Evolutionary conservation across 2,329 filamentous ascomycete species (phyloP), one percentile per base, ranked within the genome.

Genomic region (Metarhizium rileyi): DNA sequence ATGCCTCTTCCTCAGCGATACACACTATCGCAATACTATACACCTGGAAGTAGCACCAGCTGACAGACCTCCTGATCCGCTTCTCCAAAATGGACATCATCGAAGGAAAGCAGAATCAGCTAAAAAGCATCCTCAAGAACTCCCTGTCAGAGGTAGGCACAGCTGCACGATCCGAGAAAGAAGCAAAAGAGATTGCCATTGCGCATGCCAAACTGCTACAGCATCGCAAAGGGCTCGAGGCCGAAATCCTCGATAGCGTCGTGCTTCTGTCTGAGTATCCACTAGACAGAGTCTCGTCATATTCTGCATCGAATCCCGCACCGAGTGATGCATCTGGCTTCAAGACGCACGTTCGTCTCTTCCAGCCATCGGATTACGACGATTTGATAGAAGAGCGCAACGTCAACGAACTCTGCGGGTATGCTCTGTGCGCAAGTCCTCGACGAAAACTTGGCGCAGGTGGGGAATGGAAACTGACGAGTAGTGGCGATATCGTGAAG

Each of bases 281-380:
- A 0, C 62, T 65, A 25, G 60, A 61, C 28, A 64, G 63, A 42
- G 50, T 55, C 10, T 50, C 66, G 9, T 43, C 55, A 5, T 54
- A 67, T 52, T 65, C 64, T 14, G 63, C 85, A 8, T 68, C 77
- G 2, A 67, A 64, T 64, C 64, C 76, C 53, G 73, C 80, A 6
- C 60, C 75, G 1, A 64, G 75, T 28, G 89, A 95, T 63, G 75
- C 75, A 1, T 63, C 68, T 36, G 70, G 71, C 48, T 90, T 97
- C 68, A 82, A 83, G 58, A 62, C 72, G 3, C 76, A 80, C 33
- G 70, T 97, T 23, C 70, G 76, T 9, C 74, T 81, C 41, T 97
- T 96, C 68, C 87, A 91, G 63, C 88, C 90, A 1, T 76, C 78
- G 48, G 91, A 98, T 70, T 95, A 94, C 70, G 89, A 95, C 62